phyloP scores from a whole-genome alignment of 768 basidiomycete genomes.

The Mycena leptocephala region DNA sequence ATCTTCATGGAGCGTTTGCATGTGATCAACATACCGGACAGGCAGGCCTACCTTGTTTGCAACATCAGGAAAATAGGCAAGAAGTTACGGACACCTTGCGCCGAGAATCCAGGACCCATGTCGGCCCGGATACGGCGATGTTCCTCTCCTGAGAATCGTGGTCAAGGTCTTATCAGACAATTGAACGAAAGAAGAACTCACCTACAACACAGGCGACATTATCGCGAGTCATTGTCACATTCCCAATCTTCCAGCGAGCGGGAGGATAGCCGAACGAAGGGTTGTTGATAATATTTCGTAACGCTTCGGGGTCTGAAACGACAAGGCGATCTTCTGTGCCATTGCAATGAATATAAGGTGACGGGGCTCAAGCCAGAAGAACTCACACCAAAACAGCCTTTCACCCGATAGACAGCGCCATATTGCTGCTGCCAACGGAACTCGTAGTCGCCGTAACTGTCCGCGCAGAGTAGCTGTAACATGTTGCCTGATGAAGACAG shows the following conservation, averaged over 20 bases:
- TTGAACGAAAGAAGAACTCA: background rate
- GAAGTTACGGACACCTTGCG: conserved; percentile 8
- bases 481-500: conserved; percentile 8
- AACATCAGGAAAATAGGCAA: conserved; percentile 7
- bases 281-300: conserved; percentile 16
- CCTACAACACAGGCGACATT: background rate
- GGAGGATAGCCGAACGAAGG: conserved; percentile 6
- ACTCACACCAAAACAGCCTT: conserved; percentile 20
- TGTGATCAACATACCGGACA: background rate
- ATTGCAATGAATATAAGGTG: conserved; percentile 1
- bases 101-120: conserved; percentile 9
- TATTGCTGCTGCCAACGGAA: conserved; percentile 16
- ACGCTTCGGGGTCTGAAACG: conserved; percentile 11
- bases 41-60: conserved; percentile 13
- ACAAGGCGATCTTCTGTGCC: conserved; percentile 15
- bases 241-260: background rate
- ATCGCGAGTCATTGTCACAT: conserved; percentile 6
- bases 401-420: conserved; percentile 15
- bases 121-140: conserved; percentile 15
- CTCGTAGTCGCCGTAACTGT: conserved; percentile 11
- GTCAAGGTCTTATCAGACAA: conserved; percentile 5
- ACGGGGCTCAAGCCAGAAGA: background rate
- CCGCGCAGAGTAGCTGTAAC: conserved; percentile 7
- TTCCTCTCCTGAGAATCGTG: background rate
- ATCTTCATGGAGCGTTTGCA: conserved; percentile 7